These are phyloP conservation scores for Pholiota microspora DNA, from an alignment of 768 basidiomycete genomes.

Conservation along the genomic window DNA sequence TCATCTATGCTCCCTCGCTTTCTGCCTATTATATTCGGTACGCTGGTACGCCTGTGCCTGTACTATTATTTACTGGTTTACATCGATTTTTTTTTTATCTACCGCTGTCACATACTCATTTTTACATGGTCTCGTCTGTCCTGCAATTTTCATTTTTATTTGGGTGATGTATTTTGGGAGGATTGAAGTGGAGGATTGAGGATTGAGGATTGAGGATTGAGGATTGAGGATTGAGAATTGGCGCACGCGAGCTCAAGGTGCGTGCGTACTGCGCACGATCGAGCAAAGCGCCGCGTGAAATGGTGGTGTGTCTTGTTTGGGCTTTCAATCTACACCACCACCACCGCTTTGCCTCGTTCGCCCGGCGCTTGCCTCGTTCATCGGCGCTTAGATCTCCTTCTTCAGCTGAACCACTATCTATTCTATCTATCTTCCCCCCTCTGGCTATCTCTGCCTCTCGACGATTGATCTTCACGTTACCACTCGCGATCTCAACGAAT, in stretches of 20 bases:
- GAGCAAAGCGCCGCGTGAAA: slow-evolving; percentile 8
- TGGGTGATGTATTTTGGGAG: too few species aligned
- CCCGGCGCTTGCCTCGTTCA: background rate
- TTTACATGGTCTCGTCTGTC: background rate
- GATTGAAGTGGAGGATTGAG: too few species aligned
- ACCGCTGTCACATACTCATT: background rate
- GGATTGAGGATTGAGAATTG: too few species aligned
- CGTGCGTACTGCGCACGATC: background rate
- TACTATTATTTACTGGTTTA: too few species aligned
- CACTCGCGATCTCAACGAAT: too few species aligned
- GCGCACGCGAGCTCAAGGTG: too few species aligned
- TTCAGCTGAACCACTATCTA: too few species aligned
- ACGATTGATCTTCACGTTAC: too few species aligned
- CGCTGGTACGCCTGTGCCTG: too few species aligned
- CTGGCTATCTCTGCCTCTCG: too few species aligned
- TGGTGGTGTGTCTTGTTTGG: background rate
- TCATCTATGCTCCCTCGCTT: background rate
- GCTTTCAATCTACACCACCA: slow-evolving; percentile 9
- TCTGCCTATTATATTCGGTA: background rate
- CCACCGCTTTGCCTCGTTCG: slow-evolving; percentile 2
- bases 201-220: too few species aligned
- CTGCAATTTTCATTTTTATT: background rate
- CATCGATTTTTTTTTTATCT: background rate
- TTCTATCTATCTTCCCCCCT: too few species aligned
- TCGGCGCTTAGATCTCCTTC: background rate